Conservation (phyloP, 2,329 filamentous ascomycete genomes). For the Pseudopithomyces chartarum region DNA sequence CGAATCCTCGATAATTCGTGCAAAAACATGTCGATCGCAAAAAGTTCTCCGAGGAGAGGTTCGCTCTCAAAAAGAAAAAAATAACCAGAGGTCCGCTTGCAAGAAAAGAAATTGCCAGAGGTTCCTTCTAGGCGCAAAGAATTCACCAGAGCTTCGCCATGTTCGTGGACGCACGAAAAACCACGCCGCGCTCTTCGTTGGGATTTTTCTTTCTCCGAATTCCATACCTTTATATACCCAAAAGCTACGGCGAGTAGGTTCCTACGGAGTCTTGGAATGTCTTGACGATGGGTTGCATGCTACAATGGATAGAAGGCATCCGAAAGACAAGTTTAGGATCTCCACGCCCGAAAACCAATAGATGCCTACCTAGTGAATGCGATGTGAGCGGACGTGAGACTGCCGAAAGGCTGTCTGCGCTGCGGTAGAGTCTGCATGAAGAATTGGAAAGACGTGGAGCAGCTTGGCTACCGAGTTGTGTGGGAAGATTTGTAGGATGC, state of each 20-base stretch:
- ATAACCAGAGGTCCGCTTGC: slow-evolving; percentile 19
- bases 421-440: not conserved
- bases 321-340: not conserved
- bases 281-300: not conserved
- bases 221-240: not conserved
- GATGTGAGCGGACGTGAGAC: not conserved
- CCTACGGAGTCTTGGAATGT: not conserved
- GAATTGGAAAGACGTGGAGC: not conserved
- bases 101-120: slow-evolving; percentile 8
- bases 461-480: not conserved
- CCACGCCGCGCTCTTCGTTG: not conserved
- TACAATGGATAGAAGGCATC: not conserved
- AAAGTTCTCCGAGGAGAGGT: too few species aligned
- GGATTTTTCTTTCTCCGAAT: not conserved
- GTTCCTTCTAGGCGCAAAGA: slow-evolving; percentile 11
- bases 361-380: not conserved
- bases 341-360: not conserved
- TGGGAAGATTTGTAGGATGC: not conserved
- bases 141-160: slow-evolving; percentile 32
- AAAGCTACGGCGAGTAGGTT: not conserved
- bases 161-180: not conserved
- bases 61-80: too few species aligned
- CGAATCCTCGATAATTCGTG: not conserved
- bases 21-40: slow-evolving; percentile 5
- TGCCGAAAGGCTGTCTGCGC: not conserved